Conservation (phyloP, 176 grass and related monocot genomes). For the Carex cristatella region DNA sequence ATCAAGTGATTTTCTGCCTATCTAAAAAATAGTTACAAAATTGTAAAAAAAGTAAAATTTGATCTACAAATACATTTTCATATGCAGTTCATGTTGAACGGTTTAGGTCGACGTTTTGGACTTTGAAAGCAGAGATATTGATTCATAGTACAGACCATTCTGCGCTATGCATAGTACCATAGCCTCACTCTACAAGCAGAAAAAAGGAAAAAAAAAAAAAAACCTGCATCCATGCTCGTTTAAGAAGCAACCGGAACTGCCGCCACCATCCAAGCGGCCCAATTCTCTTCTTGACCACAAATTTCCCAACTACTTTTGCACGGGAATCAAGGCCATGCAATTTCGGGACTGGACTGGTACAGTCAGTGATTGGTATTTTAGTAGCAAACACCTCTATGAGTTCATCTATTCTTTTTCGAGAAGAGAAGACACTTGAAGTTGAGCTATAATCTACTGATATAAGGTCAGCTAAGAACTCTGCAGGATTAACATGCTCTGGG, state of each 20-base stretch:
- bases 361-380: constrained; percentile 34
- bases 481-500: constrained; percentile 91
- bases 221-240: constrained; percentile 98
- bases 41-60: too few relatives aligned
- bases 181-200: too few relatives aligned
- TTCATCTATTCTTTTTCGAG: constrained; percentile 67
- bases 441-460: constrained; percentile 93
- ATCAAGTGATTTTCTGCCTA: too few relatives aligned
- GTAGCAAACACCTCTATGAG: constrained; percentile 70
- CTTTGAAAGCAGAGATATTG: too few relatives aligned
- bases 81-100: too few relatives aligned
- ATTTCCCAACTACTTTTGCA: constrained; percentile 42
- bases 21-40: too few relatives aligned
- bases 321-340: constrained; percentile 25
- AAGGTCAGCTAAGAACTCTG: constrained; percentile 97
- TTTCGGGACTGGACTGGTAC: constrained; percentile 25
- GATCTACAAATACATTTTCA: too few relatives aligned
- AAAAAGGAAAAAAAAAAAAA: not conserved
- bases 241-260: constrained; percentile 79
- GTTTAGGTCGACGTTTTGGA: too few relatives aligned
- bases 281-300: constrained; percentile 32
- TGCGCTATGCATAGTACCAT: too few relatives aligned
- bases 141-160: too few relatives aligned
- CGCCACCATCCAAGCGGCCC: constrained; percentile 55
- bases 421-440: constrained; percentile 58